Percentiles rank a stretch among this genome's conserved stretches.
Conservation (phyloP, 2,329 filamentous ascomycete genomes). For the Aspergillus sp. region DNA sequence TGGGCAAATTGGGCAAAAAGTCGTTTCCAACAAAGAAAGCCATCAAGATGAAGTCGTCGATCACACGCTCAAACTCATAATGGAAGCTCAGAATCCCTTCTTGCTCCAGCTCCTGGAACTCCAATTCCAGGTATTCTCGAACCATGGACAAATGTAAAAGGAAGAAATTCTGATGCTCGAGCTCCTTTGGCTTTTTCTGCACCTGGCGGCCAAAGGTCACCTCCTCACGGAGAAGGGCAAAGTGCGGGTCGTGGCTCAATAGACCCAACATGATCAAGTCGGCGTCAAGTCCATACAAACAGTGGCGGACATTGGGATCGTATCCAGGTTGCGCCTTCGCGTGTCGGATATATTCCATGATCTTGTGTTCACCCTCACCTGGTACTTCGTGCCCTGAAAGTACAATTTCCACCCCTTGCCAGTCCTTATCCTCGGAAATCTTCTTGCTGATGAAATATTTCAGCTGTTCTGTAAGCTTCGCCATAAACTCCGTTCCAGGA, state of each 20-base stretch:
- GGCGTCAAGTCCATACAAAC: slow-evolving; percentile 94
- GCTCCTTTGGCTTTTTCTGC: slow-evolving; percentile 88
- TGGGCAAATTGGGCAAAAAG: slow-evolving; percentile 95
- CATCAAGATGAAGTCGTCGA: slow-evolving; percentile 99
- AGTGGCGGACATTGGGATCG: slow-evolving; percentile 91
- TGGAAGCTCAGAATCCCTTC: slow-evolving; percentile 72
- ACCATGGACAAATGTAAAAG: slow-evolving; percentile 97
- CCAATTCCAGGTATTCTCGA: slow-evolving; percentile 92
- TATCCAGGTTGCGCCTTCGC: slow-evolving; percentile 94
- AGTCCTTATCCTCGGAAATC: slow-evolving; percentile 93
- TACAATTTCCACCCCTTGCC: slow-evolving; percentile 96
- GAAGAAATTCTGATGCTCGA: slow-evolving; percentile 99
- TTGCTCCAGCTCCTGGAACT: slow-evolving; percentile 89
- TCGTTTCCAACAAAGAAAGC: slow-evolving; percentile 99
- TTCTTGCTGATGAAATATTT: slow-evolving; percentile 99
- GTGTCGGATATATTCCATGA: slow-evolving; percentile 99
- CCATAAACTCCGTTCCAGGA: slow-evolving; percentile 96
- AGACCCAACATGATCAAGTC: slow-evolving; percentile 98
- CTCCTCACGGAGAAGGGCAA: slow-evolving; percentile 94
- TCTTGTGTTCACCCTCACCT: slow-evolving; percentile 98
- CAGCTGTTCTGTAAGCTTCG: slow-evolving; percentile 87
- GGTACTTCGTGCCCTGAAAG: slow-evolving; percentile 97
- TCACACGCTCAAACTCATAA: slow-evolving; percentile 93
- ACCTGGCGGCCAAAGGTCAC: slow-evolving; percentile 92
- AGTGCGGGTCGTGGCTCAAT: slow-evolving; percentile 96